Evolutionary conservation across 345 rosid genomes (phyloP).

Genomic region (Stellera chamaejasme): DNA sequence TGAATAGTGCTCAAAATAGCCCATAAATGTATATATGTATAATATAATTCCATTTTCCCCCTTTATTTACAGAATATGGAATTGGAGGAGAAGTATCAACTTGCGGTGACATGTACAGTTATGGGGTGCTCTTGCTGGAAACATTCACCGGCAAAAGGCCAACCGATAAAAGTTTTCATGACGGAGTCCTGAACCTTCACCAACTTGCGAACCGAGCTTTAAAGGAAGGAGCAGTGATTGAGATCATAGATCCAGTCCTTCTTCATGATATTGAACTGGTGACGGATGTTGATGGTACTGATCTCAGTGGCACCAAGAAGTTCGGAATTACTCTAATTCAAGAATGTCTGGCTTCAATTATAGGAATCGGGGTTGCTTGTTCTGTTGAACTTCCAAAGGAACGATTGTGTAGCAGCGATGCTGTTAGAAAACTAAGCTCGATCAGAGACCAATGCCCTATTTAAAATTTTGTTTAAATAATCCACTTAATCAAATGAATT

Average conservation of each 20-base stretch:
- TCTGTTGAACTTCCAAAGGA: constrained; percentile 1
- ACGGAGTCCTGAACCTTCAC: constrained; percentile 7
- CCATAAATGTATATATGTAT: too few relatives aligned
- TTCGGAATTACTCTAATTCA: background rate
- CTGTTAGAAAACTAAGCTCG: background rate
- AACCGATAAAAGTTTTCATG: constrained; percentile 13
- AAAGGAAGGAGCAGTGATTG: background rate
- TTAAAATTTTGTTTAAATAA: too few relatives aligned
- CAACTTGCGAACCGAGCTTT: constrained; percentile 8
- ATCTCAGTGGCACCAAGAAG: too few relatives aligned
- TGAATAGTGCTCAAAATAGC: too few relatives aligned
- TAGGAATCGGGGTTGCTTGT: constrained; percentile 10
- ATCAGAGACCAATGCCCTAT: too few relatives aligned
- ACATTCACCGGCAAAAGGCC: constrained; percentile 15
- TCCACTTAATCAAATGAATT: too few relatives aligned
- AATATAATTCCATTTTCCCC: too few relatives aligned
- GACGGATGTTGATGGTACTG: too few relatives aligned
- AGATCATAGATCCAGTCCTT: constrained; percentile 6
- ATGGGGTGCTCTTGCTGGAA: constrained; percentile 19
- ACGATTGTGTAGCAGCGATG: background rate
- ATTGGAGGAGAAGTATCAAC: constrained; percentile 6
- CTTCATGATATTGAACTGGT: background rate
- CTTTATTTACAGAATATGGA: too few relatives aligned
- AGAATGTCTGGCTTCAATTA: constrained; percentile 4
- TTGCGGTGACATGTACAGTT: constrained; percentile 13